Conservation (phyloP, 2,329 filamentous ascomycete species). For the Diplodia scrobiculata region DNA sequence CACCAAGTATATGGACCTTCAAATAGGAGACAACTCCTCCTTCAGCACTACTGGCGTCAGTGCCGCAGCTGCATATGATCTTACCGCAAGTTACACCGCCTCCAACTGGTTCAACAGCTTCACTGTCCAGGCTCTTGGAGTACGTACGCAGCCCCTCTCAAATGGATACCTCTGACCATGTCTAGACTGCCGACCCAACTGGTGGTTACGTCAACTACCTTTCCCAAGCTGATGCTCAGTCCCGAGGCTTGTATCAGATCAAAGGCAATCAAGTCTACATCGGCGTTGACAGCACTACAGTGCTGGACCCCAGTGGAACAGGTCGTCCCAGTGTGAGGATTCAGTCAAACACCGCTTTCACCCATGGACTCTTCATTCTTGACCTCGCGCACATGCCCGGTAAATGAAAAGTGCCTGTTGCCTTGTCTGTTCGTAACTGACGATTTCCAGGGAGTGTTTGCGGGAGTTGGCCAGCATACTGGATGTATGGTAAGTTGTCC, state of each 20-base stretch:
- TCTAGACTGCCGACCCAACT: constrained; percentile 42
- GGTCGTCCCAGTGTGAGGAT: constrained; percentile 45
- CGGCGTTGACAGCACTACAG: constrained; percentile 42
- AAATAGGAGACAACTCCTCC: not conserved
- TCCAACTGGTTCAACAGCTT: constrained; percentile 46
- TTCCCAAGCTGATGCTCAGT: constrained; percentile 39
- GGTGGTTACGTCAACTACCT: constrained; percentile 47
- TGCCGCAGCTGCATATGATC: constrained; percentile 34
- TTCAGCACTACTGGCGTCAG: not conserved
- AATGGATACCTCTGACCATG: not conserved
- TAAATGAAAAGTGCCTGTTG: constrained; percentile 29
- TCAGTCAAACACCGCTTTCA: constrained; percentile 44
- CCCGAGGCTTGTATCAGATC: constrained; percentile 39
- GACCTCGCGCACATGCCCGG: constrained; percentile 47
- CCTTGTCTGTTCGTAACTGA: not conserved
- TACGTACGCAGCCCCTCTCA: constrained; percentile 32
- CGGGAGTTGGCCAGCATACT: constrained; percentile 47
- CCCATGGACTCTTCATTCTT: constrained; percentile 44
- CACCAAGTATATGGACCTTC: constrained; percentile 11
- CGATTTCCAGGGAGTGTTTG: constrained; percentile 33
- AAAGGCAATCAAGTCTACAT: constrained; percentile 45
- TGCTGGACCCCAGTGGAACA: constrained; percentile 39
- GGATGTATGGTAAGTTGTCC: constrained; percentile 26
- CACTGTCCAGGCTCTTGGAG: constrained; percentile 36
- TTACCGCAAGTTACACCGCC: constrained; percentile 44